Evolutionary conservation across 495 filamentous ascomycete genomes (phyloP), one percentile per base, ranked within the genome.

Genomic region (Hypoxylon trugodes): DNA sequence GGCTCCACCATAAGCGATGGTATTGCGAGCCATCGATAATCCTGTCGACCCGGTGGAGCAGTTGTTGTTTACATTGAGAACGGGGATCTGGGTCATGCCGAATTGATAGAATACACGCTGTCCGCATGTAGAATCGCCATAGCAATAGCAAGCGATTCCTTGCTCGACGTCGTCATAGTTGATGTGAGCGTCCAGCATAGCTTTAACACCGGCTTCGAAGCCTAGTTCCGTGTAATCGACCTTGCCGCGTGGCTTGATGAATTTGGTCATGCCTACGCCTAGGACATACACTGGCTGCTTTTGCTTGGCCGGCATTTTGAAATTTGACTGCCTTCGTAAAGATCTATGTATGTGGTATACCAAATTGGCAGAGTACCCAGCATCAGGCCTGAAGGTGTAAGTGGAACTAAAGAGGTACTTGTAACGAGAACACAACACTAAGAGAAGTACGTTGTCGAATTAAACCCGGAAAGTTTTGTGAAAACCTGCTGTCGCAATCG

Each of bases 91-190:
- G 26, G 92, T 97, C 86, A 98, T 92, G 75, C 95, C 95, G 74
- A 98, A 97, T 78, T 98, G 95, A 76, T 98, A 98, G 80, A 98
- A 97, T 62, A 97, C 93, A 42, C 95, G 88, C 82, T 98, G 95
- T 21, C 95, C 95, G 69, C 90, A 94, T 41, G 95, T 97, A 48
- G 87, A 91, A 78, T 98, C 95, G 66, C 92, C 95, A 72, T 96
- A 98, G 79, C 92, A 94, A 75, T 96, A 97, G 81, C 95, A 98
- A 1, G 94, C 95, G n/a, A 98, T 85, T 15, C 92, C 95, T 64
- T 93, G 91, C 61, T 97, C 92, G 45, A 98, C 92, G 47, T 97
- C 92, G 74, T 98, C 94, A 81, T 97, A 98, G 75, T 86, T 93
- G 81, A 98, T 91, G 35, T 95, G 86, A 0, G 95, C 95, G 73